Conservation (phyloP, 139 green algal species). For the Chlorella sp. region DNA sequence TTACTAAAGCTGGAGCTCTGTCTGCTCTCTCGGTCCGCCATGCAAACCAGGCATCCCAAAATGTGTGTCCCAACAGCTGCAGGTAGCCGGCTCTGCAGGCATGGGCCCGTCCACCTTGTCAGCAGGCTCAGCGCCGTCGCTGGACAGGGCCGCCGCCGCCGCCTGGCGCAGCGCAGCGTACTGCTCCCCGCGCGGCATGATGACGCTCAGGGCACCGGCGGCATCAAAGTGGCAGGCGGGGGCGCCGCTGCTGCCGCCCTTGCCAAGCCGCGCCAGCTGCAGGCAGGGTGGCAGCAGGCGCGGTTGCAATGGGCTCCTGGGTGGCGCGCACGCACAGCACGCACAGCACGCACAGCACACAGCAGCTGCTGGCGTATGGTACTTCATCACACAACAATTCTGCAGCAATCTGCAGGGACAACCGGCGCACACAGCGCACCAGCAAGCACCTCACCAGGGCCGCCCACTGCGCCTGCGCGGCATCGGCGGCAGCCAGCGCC, state of each 20-base stretch:
- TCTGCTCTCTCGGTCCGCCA: too few relatives aligned
- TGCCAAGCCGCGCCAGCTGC: background rate
- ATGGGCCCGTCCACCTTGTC: background rate
- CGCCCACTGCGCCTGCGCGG: background rate
- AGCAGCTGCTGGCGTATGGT: too few relatives aligned
- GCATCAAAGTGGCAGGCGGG: constrained; percentile 7
- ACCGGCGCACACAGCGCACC: background rate
- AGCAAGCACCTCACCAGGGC: background rate
- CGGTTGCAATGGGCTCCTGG: background rate
- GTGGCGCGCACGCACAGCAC: background rate
- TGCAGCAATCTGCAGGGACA: background rate
- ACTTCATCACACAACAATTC: too few relatives aligned
- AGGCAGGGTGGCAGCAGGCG: background rate
- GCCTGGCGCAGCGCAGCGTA: background rate
- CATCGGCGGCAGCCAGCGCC: background rate
- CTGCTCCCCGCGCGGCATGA: constrained; percentile 1
- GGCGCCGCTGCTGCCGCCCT: background rate
- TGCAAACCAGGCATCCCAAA: background rate
- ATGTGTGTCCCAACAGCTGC: background rate
- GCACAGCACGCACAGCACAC: background rate
- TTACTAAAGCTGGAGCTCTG: too few relatives aligned
- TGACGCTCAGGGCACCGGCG: background rate
- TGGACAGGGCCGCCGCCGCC: background rate
- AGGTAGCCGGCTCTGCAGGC: background rate
- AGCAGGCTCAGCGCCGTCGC: background rate